A percentile compares a stretch with the other conserved stretches of the same genome.
These are phyloP conservation scores for Exophiala dermatitidis DNA, from an alignment of 2,329 filamentous ascomycete genomes.

Conservation along the genomic window DNA sequence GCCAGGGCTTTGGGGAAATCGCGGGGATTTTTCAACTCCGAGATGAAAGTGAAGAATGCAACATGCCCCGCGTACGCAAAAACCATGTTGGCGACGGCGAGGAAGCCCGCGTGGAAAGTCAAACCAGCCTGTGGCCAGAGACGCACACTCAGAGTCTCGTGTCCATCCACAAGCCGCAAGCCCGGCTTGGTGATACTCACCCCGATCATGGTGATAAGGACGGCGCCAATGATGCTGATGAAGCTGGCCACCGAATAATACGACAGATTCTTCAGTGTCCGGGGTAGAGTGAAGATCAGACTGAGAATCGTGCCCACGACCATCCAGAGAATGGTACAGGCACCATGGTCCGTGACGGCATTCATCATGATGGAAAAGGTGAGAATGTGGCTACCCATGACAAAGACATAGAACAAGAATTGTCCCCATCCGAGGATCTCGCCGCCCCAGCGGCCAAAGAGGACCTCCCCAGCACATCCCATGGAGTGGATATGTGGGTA, in stretches of 20 bases:
- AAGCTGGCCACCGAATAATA: slow-evolving; percentile 60
- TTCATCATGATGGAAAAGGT: slow-evolving; percentile 64
- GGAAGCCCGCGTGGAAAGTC: slow-evolving; percentile 50
- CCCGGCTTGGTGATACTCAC: slow-evolving; percentile 48
- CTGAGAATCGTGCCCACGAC: slow-evolving; percentile 53
- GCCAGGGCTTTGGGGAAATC: slow-evolving; percentile 58
- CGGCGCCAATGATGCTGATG: slow-evolving; percentile 55
- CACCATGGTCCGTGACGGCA: slow-evolving; percentile 53
- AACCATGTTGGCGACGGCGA: slow-evolving; percentile 60
- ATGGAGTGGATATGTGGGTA: slow-evolving; percentile 55
- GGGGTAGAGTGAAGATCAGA: slow-evolving; percentile 52
- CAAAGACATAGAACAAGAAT: slow-evolving; percentile 58
- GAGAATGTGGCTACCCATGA: slow-evolving; percentile 63
- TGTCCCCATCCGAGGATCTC: slow-evolving; percentile 57
- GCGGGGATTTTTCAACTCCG: slow-evolving; percentile 55
- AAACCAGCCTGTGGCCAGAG: slow-evolving; percentile 38
- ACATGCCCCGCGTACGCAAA: slow-evolving; percentile 62
- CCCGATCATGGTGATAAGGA: slow-evolving; percentile 60
- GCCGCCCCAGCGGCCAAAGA: slow-evolving; percentile 47
- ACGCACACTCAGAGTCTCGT: slow-evolving; percentile 48
- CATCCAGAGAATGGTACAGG: slow-evolving; percentile 58
- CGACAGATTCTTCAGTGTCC: slow-evolving; percentile 56
- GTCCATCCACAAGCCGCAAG: slow-evolving; percentile 23
- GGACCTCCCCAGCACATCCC: slow-evolving; percentile 59
- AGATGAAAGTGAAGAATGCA: slow-evolving; percentile 61